phyloP scores from a whole-genome alignment of 257 asterid genomes.

The Gynochthodes officinalis region DNA sequence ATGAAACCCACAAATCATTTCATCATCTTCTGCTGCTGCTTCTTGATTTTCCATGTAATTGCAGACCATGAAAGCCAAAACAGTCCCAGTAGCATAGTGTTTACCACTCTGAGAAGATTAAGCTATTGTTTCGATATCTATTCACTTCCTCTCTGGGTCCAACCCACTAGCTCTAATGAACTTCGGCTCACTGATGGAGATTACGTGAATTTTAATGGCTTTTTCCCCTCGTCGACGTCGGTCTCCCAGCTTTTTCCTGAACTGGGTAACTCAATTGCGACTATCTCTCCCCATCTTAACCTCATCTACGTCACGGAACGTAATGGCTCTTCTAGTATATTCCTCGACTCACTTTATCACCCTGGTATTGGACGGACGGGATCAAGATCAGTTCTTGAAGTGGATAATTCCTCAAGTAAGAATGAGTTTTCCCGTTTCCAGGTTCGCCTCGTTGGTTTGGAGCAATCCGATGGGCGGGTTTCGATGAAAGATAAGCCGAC shows the following conservation, averaged over 20 bases:
- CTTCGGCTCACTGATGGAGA: constrained; percentile 66
- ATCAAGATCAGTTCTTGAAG: constrained; percentile 39
- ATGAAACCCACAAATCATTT: constrained; percentile 29
- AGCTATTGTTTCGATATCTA: constrained; percentile 73
- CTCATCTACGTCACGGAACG: constrained; percentile 79
- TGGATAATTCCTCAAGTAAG: not conserved
- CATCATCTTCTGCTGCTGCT: constrained; percentile 15
- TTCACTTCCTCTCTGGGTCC: constrained; percentile 31
- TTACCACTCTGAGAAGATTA: constrained; percentile 64
- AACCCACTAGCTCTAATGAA: constrained; percentile 29
- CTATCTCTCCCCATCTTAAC: constrained; percentile 11
- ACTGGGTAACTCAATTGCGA: constrained; percentile 18
- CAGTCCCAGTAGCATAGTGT: constrained; percentile 42
- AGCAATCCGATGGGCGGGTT: constrained; percentile 25
- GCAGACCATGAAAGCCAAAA: constrained; percentile 22
- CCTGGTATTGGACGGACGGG: not conserved
- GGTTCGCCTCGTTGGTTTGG: constrained; percentile 47
- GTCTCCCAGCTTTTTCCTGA: constrained; percentile 31
- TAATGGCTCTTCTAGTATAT: constrained; percentile 54
- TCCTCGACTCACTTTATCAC: constrained; percentile 45
- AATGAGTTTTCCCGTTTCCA: constrained; percentile 35
- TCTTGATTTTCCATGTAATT: constrained; percentile 7
- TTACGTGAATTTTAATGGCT: constrained; percentile 78
- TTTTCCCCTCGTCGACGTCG: constrained; percentile 48
- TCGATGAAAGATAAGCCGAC: constrained; percentile 84